phyloP scores from a whole-genome alignment of 768 basidiomycete species.

The Rhizopogon vinicolor region DNA sequence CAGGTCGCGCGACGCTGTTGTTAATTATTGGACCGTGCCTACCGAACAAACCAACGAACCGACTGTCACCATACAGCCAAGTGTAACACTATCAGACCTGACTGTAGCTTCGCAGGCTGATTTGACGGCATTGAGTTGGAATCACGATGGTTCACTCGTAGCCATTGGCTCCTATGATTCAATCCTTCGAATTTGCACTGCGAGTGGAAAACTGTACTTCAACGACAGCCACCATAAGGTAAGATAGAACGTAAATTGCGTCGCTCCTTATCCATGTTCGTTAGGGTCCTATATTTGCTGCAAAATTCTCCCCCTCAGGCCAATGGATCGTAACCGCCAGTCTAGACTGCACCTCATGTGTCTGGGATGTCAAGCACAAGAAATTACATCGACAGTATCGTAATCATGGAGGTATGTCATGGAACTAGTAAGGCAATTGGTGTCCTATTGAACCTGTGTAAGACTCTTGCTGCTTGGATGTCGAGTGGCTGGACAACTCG shows the following conservation, averaged over 20 bases:
- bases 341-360: slow-evolving; percentile 69
- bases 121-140: slow-evolving; percentile 78
- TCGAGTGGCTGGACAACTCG: slow-evolving; percentile 72
- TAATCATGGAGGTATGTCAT: slow-evolving; percentile 54
- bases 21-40: slow-evolving; percentile 70
- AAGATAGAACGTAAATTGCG: slow-evolving; percentile 13
- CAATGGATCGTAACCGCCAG: slow-evolving; percentile 74
- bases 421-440: background rate
- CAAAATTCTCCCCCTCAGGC: slow-evolving; percentile 70
- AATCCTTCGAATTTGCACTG: slow-evolving; percentile 62
- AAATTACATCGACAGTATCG: slow-evolving; percentile 58
- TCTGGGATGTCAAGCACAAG: slow-evolving; percentile 72
- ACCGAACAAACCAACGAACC: slow-evolving; percentile 23
- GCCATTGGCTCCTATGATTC: slow-evolving; percentile 79
- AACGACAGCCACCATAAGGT: slow-evolving; percentile 64
- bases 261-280: slow-evolving; percentile 16
- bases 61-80: slow-evolving; percentile 26
- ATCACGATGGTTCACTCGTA: slow-evolving; percentile 62
- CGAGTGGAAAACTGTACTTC: slow-evolving; percentile 58
- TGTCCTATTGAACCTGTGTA: slow-evolving; percentile 7
- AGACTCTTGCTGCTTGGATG: slow-evolving; percentile 74
- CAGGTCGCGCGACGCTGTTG: slow-evolving; percentile 73
- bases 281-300: slow-evolving; percentile 79
- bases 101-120: slow-evolving; percentile 48
- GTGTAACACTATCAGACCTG: slow-evolving; percentile 44